phyloP scores from a whole-genome alignment of 1,284 basidiomycete species.

The Heliocybe sulcata region DNA sequence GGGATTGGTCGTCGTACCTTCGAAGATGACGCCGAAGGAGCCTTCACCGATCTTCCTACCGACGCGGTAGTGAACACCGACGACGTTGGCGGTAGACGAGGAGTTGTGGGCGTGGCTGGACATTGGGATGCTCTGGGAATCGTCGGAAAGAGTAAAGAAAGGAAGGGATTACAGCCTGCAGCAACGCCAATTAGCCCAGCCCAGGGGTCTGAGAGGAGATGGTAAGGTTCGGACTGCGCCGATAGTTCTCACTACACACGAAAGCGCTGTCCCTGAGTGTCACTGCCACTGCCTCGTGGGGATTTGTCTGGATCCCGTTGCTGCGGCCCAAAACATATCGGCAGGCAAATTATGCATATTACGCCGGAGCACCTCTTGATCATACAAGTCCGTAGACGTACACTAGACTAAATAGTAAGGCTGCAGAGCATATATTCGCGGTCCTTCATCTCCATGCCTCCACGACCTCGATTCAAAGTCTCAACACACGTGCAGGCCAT shows the following conservation, averaged over 20 bases:
- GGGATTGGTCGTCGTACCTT: slow-evolving; percentile 46
- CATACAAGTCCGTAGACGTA: too few species aligned
- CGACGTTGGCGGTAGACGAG: slow-evolving; percentile 51
- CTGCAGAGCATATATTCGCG: neutral
- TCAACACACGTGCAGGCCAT: neutral
- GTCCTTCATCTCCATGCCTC: neutral
- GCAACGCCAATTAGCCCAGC: neutral
- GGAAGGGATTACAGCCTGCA: slow-evolving; percentile 6
- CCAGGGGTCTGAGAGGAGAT: neutral
- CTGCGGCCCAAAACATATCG: too few species aligned
- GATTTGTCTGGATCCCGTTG: too few species aligned
- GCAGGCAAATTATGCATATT: too few species aligned
- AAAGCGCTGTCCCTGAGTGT: neutral
- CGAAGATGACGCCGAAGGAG: slow-evolving; percentile 96
- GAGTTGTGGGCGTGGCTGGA: slow-evolving; percentile 28
- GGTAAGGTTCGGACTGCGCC: neutral
- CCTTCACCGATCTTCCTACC: slow-evolving; percentile 84
- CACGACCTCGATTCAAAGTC: neutral
- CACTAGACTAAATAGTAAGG: neutral
- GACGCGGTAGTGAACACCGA: slow-evolving; percentile 80
- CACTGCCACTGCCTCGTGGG: neutral
- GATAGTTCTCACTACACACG: neutral
- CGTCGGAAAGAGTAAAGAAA: slow-evolving; percentile 16
- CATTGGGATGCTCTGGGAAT: slow-evolving; percentile 10
- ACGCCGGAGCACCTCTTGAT: too few species aligned